Evolutionary conservation across 1,284 basidiomycete species (phyloP), one percentile per base, ranked within the genome.

Genomic region (Puccinia triticina): DNA sequence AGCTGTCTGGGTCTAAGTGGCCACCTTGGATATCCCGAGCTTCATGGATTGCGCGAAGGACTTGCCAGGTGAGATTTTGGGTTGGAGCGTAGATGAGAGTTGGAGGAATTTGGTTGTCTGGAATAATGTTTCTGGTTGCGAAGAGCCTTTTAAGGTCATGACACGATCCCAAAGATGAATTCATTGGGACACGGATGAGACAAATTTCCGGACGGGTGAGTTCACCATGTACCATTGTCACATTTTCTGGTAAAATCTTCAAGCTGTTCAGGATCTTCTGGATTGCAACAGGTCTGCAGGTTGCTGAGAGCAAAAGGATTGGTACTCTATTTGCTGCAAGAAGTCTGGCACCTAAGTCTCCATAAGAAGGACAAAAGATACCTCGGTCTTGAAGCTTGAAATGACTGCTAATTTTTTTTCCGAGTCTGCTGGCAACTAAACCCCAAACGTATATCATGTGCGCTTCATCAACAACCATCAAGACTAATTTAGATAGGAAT

Each of bases 261-360:
- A 78, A 69, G 43, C 61, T 66, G 29, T 3, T 29, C 1, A 69
- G 14, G 23, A 78, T 78, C n/a, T 34, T 21, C 16, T 69, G 32
- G 23, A 69, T 55, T 10, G 46, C 77, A 32, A 40, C 67, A 14
- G 77, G 77, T 23, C 61, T 29, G 64, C 77, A 78, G 46, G 77
- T 78, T 37, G 57, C 76, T 29, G 76, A 78, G 14, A 78, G 29
- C 53, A 67, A 34, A n/a, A 75, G 48, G 16, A 75, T 61, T 3
- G 48, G 73, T 10, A 57, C 48, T 7, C 53, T 12, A 61, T 50
- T 26, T 0, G 40, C 34, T 67, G 76, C 76, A 7, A 37, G 59
- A 37, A 78, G n/a, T n/a, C n/a, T n/a, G n/a, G n/a, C n/a, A n/a
- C n/a, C n/a, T n/a, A n/a, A n/a, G n/a, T n/a, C n/a, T n/a, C n/a